These are phyloP conservation scores for Arthrobotrys pseudoclavata DNA, from an alignment of 2,329 filamentous ascomycete genomes.

Conservation along the genomic window DNA sequence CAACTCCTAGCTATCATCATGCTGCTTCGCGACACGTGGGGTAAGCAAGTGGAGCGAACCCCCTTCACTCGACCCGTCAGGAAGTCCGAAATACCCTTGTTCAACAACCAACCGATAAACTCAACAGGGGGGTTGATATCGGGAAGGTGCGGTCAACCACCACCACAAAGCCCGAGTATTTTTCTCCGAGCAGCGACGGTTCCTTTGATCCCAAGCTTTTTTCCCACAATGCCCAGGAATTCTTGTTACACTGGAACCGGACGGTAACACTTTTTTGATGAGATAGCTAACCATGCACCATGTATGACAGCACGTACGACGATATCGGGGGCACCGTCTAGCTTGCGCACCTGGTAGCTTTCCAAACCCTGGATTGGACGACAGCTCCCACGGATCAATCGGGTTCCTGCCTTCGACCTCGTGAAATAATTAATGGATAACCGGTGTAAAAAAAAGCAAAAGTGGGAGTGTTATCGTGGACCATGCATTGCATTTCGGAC, in stretches of 20 bases:
- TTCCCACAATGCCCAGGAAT: slow-evolving; percentile 13
- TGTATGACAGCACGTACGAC: not conserved
- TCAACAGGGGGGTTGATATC: slow-evolving; percentile 10
- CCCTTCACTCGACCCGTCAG: slow-evolving; percentile 32
- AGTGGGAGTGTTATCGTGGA: slow-evolving; percentile 1
- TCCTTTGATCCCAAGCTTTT: slow-evolving; percentile 19
- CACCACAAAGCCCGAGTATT: not conserved
- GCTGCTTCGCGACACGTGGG: slow-evolving; percentile 44
- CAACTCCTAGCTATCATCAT: slow-evolving; percentile 21
- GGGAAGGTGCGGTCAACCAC: slow-evolving; percentile 24
- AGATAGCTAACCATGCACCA: slow-evolving; percentile 6
- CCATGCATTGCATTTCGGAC: slow-evolving; percentile 5
- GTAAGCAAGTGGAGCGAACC: slow-evolving; percentile 6
- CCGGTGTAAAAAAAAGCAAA: slow-evolving; percentile 28
- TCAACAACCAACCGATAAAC: slow-evolving; percentile 22
- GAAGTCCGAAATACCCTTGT: slow-evolving; percentile 43
- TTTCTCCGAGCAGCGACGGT: slow-evolving; percentile 10
- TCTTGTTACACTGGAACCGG: slow-evolving; percentile 32
- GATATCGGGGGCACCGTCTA: slow-evolving; percentile 15
- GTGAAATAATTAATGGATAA: not conserved
- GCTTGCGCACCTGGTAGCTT: slow-evolving; percentile 17
- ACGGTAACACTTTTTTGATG: not conserved
- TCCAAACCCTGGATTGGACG: slow-evolving; percentile 33
- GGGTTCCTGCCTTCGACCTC: slow-evolving; percentile 33
- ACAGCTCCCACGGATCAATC: slow-evolving; percentile 41